Percentiles rank a stretch among this genome's conserved stretches.
These are phyloP conservation scores for Ehretia macrophylla DNA, from an alignment of 257 asterid species.

Conservation along the genomic window DNA sequence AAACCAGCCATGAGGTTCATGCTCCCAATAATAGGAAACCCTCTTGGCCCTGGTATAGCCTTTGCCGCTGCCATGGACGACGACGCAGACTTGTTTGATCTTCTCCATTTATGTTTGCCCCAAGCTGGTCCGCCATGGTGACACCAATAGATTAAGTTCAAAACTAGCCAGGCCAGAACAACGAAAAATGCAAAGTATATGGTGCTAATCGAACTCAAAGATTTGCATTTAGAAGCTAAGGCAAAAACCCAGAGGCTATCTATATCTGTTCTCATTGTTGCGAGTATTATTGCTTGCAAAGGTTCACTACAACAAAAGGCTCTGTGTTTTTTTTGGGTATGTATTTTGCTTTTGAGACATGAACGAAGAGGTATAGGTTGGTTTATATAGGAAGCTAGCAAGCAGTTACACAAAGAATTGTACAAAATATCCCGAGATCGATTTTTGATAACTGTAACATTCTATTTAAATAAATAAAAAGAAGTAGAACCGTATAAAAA, in stretches of 20 bases:
- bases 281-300: background rate
- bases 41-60: slow-evolving; percentile 73
- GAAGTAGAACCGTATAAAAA: background rate
- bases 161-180: slow-evolving; percentile 26
- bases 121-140: slow-evolving; percentile 86
- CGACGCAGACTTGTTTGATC: background rate
- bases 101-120: slow-evolving; percentile 45
- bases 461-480: too few species aligned
- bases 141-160: slow-evolving; percentile 60
- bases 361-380: background rate
- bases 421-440: too few species aligned
- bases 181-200: slow-evolving; percentile 22
- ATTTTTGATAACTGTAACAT: too few species aligned
- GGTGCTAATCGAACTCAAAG: slow-evolving; percentile 29
- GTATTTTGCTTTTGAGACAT: background rate
- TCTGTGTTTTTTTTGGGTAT: background rate
- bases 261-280: slow-evolving; percentile 25
- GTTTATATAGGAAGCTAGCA: background rate
- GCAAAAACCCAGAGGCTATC: slow-evolving; percentile 64
- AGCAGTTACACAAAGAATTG: too few species aligned
- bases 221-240: slow-evolving; percentile 48
- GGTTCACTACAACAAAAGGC: background rate
- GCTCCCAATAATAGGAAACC: slow-evolving; percentile 70
- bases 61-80: slow-evolving; percentile 8
- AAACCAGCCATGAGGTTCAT: slow-evolving; percentile 67